phyloP scores from a whole-genome alignment of 371 early-diverging fungal species.

The Mortierella sp. region DNA sequence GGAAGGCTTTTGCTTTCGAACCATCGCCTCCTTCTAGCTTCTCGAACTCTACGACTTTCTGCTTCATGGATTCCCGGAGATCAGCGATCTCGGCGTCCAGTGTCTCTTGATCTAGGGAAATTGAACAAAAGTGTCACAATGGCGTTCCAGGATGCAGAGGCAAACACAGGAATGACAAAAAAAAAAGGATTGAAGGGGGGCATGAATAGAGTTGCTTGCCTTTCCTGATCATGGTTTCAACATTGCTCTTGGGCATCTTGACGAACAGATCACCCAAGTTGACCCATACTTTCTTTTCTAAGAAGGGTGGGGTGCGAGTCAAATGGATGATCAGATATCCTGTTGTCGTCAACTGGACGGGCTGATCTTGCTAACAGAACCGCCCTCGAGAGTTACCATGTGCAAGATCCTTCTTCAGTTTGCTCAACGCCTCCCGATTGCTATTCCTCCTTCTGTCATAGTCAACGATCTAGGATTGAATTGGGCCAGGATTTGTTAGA shows the following conservation, averaged over 20 bases:
- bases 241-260: conserved; percentile 54
- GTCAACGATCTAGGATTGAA: conserved; percentile 63
- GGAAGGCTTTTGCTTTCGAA: conserved; percentile 41
- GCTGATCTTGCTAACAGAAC: neutral
- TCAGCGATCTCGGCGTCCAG: conserved; percentile 58
- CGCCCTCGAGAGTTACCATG: conserved; percentile 19
- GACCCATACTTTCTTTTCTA: conserved; percentile 73
- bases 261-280: conserved; percentile 75
- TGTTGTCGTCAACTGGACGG: too few relatives aligned
- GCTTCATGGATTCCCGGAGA: conserved; percentile 58
- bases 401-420: conserved; percentile 56
- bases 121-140: neutral
- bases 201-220: conserved; percentile 13
- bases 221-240: conserved; percentile 51
- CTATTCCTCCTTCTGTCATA: conserved; percentile 68
- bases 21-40: conserved; percentile 60
- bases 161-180: neutral
- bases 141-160: neutral
- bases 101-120: conserved; percentile 56
- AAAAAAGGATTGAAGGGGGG: neutral
- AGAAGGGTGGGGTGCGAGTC: neutral
- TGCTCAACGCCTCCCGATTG: conserved; percentile 68
- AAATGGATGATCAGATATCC: neutral
- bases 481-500: neutral
- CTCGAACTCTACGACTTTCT: conserved; percentile 58